These are phyloP conservation scores for Sechiopsis laciniata DNA, from an alignment of 306 rosid genomes.

Conservation along the genomic window DNA sequence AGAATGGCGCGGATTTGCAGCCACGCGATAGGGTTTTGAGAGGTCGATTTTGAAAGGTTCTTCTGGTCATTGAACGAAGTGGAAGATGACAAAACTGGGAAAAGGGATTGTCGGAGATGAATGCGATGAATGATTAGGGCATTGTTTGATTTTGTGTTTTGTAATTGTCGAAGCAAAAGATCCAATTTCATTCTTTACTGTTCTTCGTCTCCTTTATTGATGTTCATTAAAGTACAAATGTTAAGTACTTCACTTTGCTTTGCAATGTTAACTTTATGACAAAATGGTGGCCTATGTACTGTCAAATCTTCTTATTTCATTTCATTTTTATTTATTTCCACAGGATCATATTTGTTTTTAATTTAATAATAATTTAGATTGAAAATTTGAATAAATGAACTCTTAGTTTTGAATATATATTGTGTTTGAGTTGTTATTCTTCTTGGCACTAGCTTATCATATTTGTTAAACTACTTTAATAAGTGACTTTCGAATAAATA, in stretches of 20 bases:
- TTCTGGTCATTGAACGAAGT: neutral
- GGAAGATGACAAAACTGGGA: constrained; percentile 7
- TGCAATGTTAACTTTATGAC: neutral
- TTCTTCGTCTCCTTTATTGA: neutral
- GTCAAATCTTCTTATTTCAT: no score
- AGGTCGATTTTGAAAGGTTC: neutral
- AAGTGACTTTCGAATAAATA: no score
- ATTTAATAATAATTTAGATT: no score
- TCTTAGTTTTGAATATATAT: no score
- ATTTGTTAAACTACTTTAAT: no score
- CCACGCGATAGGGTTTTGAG: neutral
- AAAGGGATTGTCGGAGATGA: constrained; percentile 1
- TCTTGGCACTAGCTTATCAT: no score
- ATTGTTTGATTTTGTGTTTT: neutral
- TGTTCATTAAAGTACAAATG: neutral
- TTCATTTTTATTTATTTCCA: no score
- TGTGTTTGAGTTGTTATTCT: no score
- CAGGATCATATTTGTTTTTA: no score
- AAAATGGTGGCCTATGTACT: neutral
- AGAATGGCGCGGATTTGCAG: neutral
- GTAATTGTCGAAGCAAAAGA: constrained; percentile 10
- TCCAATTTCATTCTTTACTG: neutral
- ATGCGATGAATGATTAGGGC: neutral
- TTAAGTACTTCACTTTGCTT: neutral
- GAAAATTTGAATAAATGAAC: no score